Base-by-base conservation (phyloP, 192 early-diverging fungal genomes). In the Coemansia sp. region DNA sequence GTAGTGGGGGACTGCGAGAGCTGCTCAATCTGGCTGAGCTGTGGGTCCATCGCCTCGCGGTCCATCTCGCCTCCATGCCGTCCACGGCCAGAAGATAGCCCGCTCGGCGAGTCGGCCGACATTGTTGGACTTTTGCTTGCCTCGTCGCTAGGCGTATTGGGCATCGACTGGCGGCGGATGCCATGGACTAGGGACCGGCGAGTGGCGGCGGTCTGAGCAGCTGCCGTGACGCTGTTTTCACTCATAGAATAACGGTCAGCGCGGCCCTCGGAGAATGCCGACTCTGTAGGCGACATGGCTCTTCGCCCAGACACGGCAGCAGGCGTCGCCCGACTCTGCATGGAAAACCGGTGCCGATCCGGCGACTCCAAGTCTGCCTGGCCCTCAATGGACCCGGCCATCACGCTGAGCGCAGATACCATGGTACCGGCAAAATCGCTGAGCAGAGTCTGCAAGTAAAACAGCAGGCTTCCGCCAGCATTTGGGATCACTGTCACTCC, bases 41-140 rank as follows among this genome's bases (percentile, higher is more conserved):
- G 60, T 3, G 69, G 17, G 17, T 52, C 58, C 21, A 67, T 29
- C 5, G 38, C 27, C 9, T 65, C 74, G 10, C 76, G 52, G 27
- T 80, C 76, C 35, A 80, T 54, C 63, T 80, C 76, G 19, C 67
- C 76, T 7, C 76, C 76, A 33, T 54, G 65, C 12, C 76, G 65
- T 8, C 54, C 71, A 22, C 34, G 46, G 24, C 61, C 46, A 6
- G 58, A 19, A 21, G 52, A 32, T n/a, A n/a, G n/a, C 26, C 24
- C 61, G 26, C 39, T 24, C 11, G 61, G 24, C 8, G 38, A 39
- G 11, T 4, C n/a, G 5, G 37, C 32, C 10, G n/a, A 22, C 2
- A 35, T 39, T 8, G 18, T 26, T 15, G 27, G 15, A 5, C 26
- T 32, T 6, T n/a, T 21, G 21, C 18, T 40, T 17, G 18, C 27